Base-by-base conservation (phyloP, 1,284 basidiomycete species). In the Afroboletus lepidellus region DNA sequence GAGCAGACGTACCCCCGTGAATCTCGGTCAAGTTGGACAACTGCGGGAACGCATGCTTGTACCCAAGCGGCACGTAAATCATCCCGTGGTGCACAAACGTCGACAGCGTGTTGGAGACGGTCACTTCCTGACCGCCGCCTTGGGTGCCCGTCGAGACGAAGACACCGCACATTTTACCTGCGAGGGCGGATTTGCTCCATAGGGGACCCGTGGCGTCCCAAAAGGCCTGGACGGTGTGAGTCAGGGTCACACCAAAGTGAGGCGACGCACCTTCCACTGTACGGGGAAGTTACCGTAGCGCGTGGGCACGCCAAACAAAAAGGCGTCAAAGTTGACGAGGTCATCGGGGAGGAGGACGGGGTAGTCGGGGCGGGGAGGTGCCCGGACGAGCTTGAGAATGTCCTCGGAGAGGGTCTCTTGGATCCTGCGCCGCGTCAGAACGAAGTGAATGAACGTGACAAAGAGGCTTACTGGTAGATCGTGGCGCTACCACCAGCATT, bases 381-480 rank as follows among this genome's bases (percentile, higher is more conserved):
- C 93, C 73, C 87, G 72, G 82, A 97, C 84, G 73, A 85, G 83
- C 55, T 69, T 69, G 52, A 96, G 77, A 54, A 97, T 74, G 24
- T 92, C 88, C n/a, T 83, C 71, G 3, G 87, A 68, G 51, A 96
- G 85, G 8, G 92, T 97, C 77, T 98, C 94, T 50, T 85, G 74
- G 62, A 95, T 84, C 70, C 85, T 87, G 56, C 3, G 46, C 12
- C 13, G n/a, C 18, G 25, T 25, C 13, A 6, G 25, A 20, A 15
- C 27, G 9, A 32, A 9, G 32, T 23, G 13, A 23, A 16, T 3
- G 41, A 33, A n/a, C 29, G 11, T 41, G 0, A 33, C 37, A 30
- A 45, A 15, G 38, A 54, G 13, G 74, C 84, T 58, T 58, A 87
- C 84, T 90, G 87, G 74, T 80, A 91, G 60, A 92, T 87, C 46